Evolutionary conservation across 148 eudicot genomes (phyloP), one percentile per base, ranked within the genome.

Genomic region (Cornus controversa): DNA sequence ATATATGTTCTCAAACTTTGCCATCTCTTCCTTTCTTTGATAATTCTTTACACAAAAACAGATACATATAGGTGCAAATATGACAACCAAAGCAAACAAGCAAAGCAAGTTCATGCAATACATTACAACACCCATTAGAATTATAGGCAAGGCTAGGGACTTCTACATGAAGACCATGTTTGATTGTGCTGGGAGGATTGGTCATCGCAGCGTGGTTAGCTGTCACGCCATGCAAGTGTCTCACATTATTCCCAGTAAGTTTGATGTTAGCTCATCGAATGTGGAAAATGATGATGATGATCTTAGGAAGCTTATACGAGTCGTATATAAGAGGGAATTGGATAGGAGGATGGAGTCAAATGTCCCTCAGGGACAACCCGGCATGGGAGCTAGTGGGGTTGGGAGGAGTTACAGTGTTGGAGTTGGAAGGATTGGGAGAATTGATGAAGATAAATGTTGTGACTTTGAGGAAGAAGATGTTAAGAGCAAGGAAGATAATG

Each of bases 371-470:
- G 28, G 13, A 18, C 5, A 70, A 40, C 9, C 23, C 0, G 75
- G 24, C 4, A 0, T 10, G 11, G 58, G 25, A 69, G 34, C 1
- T 24, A 20, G 70, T 24, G 26, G 14, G 63, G 16, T 63, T n/a
- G 72, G 10, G 28, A 60, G 75, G 70, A 80, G 79, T 60, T 73
- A 66, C n/a, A 70, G 84, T 42, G 60, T 75, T 13, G 81, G 81
- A 36, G 68, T 84, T 15, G 85, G 85, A 26, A 78, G 63, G 58
- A 74, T 79, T 5, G 84, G 86, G 63, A 80, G 84, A 62, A 84
- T 80, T 65, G 81, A 84, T 74, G 86, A 84, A 42, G 84, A 84
- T 15, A 29, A 23, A 69, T 73, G 84, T 23, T 84, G 84, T 74
- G 80, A 72, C 23, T 84, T 84, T 71, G 77, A 45, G 66, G 62